phyloP scores from a whole-genome alignment of 768 basidiomycete species.

The Amanita exitialis region DNA sequence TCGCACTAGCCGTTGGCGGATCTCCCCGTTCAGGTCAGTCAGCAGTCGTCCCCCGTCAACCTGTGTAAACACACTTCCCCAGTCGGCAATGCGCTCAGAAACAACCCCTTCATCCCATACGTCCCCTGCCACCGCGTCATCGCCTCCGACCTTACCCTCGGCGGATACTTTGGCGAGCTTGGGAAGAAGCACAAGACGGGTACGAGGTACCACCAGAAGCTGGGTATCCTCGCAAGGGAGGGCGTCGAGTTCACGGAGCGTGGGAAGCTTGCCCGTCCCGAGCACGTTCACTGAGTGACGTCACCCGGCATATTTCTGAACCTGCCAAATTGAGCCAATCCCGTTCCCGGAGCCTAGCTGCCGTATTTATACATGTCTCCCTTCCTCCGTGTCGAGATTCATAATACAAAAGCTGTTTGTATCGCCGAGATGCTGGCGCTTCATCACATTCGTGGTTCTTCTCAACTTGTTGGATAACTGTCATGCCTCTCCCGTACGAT shows the following conservation, averaged over 20 bases:
- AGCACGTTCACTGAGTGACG: conserved; percentile 12
- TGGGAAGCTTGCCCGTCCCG: conserved; percentile 25
- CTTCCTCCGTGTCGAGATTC: too few species aligned
- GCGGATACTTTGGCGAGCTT: conserved; percentile 60
- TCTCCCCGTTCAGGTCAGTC: conserved; percentile 57
- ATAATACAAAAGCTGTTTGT: neutral
- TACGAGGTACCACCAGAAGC: conserved; percentile 33
- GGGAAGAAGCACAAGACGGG: conserved; percentile 32
- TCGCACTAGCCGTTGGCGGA: conserved; percentile 41
- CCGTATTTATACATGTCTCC: neutral
- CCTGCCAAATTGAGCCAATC: neutral
- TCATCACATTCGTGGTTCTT: too few species aligned
- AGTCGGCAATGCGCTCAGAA: conserved; percentile 57
- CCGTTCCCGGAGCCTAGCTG: neutral
- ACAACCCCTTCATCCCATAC: conserved; percentile 58
- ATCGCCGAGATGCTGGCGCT: neutral
- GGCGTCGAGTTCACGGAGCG: conserved; percentile 38
- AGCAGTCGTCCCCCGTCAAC: neutral
- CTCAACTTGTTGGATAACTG: neutral
- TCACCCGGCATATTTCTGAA: neutral
- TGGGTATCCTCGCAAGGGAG: conserved; percentile 39
- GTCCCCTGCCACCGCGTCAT: conserved; percentile 68
- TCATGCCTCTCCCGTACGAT: neutral
- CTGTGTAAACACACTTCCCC: neutral
- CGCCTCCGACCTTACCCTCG: conserved; percentile 47